A percentile compares a stretch with the other conserved stretches of the same genome.
These are phyloP conservation scores for Paecilomyces variotii DNA, from an alignment of 2,329 filamentous ascomycete genomes.

Conservation along the genomic window DNA sequence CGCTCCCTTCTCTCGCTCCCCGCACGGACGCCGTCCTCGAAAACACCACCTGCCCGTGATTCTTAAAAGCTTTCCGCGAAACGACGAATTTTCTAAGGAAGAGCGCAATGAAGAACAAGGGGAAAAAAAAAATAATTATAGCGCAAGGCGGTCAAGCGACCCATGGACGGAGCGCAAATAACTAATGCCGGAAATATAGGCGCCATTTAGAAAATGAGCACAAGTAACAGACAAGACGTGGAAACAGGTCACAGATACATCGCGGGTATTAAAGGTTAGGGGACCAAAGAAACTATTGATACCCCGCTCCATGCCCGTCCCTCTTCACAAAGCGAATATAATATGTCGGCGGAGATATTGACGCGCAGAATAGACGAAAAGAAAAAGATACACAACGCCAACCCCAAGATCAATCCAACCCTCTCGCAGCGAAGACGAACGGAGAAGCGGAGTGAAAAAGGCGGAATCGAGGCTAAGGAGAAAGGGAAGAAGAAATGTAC, in stretches of 20 bases:
- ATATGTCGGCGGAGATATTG: background rate
- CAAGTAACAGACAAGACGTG: background rate
- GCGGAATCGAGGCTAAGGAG: constrained; percentile 3
- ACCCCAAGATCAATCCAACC: constrained; percentile 19
- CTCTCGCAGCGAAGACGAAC: constrained; percentile 5
- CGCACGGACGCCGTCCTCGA: background rate
- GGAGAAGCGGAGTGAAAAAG: constrained; percentile 6
- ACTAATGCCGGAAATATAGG: background rate
- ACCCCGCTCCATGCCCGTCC: constrained; percentile 10
- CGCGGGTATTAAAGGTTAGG: constrained; percentile 15
- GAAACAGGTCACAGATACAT: constrained; percentile 2
- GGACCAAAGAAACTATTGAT: constrained; percentile 12
- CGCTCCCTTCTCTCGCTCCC: background rate
- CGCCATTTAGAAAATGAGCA: constrained; percentile 7
- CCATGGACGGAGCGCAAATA: background rate
- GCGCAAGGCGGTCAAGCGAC: background rate
- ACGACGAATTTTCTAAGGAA: background rate
- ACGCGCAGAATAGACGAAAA: constrained; percentile 15
- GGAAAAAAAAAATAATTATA: background rate
- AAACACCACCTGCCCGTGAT: background rate
- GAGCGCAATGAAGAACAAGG: background rate
- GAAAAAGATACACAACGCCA: constrained; percentile 29
- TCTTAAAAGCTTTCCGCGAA: background rate
- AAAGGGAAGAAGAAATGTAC: constrained; percentile 24
- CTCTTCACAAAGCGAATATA: constrained; percentile 3